Evolutionary conservation across 805 yeast genomes (phyloP), one percentile per base, ranked within the genome.

Genomic region (Starmerella potacharoeniae): DNA sequence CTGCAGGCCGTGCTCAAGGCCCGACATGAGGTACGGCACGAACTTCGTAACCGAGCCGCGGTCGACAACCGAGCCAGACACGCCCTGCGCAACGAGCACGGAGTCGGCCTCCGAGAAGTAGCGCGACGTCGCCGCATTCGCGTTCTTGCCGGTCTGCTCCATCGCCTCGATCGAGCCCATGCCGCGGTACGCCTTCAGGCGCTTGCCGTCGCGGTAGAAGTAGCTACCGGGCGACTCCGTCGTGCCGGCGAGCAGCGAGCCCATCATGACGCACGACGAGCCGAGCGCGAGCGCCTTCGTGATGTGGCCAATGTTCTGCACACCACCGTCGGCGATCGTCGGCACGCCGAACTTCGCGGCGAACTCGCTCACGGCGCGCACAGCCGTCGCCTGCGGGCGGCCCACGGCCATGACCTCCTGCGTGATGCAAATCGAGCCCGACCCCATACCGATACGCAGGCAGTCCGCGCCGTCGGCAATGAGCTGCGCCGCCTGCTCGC

Each of bases 331-430:
- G 63, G 98, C 98, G 66, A 93, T 89, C 75, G 96, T 86, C 70
- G 98, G 97, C 62, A 93, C 95, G 71, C 98, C 98, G 69, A 91
- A 93, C 71, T 82, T 80, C 74, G 83, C 84, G 63, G 97, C 95
- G 69, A 93, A 90, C 76, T 91, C 90, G 61, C 93, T 79, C 54
- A 93, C 98, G 63, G 82, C 84, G 79, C 81, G 90, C 54, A 93
- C 97, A 58, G 98, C 98, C 63, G 97, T 89, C 75, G 97, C 98
- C 78, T 93, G 98, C 59, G 98, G 98, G 80, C 98, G 89, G 75
- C 98, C 98, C 76, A 96, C 95, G 52, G 98, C 98, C 98, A 93
- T 93, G 58, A 93, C 98, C 77, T 93, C 98, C 77, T 93, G 98
- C 53, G 98, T 93, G 71, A 93, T 93, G 80, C 98, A 93, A 71